Base-by-base conservation (phyloP, 768 basidiomycete genomes). In the Suillus discolor region DNA sequence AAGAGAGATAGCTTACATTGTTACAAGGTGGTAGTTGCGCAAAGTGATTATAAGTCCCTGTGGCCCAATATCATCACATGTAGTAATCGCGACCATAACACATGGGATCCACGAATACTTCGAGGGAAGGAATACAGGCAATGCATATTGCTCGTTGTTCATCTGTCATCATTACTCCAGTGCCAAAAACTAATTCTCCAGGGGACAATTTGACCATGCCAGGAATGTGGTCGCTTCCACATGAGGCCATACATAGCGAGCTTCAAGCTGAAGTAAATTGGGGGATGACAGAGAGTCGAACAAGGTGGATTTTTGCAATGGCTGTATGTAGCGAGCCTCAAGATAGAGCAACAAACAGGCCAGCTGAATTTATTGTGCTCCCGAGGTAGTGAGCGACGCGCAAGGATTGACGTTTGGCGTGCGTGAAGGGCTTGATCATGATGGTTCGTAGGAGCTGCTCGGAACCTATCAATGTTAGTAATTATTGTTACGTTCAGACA, bases 141-240 rank as follows among this genome's bases (percentile, higher is more conserved):
- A 51, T 51, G 45, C 65, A 72, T 38, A 41, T 61, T 20, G 49
- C 59, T 55, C 63, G 65, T 28, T 63, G 65, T n/a, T 66, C 64
- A 54, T 73, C 68, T 28, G 47, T 73, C 12, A 64, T 63, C 49
- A 62, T 61, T 49, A 62, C 63, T 25, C 71, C n/a, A n/a, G n/a
- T n/a, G n/a, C n/a, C n/a, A n/a, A n/a, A n/a, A n/a, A n/a, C n/a
- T n/a, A n/a, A n/a, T n/a, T n/a, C n/a, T n/a, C n/a, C 67, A 25
- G 62, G 7, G 69, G 73, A 39, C 73, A 74, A 36, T 7, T 6
- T 18, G 71, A 74, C 4, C 73, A 63, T 42, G n/a, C 25, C 31
- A 74, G 15, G 18, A 74, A 74, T 25, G 67, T 16, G 49, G 38
- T 73, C 57, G 73, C 51, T 11, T 62, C 61, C 8, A 53, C 28